Evolutionary conservation across 352 stramenopile species (phyloP).

Genomic region (Pythium rhizo-oryzae): DNA sequence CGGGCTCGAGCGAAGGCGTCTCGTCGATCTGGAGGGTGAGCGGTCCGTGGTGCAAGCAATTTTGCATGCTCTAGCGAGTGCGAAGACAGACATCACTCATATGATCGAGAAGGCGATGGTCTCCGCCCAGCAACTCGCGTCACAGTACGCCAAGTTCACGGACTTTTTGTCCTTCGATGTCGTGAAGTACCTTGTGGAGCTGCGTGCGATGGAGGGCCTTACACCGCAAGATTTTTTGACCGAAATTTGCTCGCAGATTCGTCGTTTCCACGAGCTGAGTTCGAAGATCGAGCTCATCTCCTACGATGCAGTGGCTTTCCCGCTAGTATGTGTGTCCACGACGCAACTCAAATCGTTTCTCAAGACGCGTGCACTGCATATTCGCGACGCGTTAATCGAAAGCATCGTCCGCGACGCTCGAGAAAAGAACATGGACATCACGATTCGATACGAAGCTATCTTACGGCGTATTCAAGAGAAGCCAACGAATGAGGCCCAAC

Average conservation of each 20-base stretch:
- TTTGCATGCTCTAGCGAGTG: conserved; percentile 42
- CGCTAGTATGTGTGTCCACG: conserved; percentile 80
- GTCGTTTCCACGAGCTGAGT: conserved; percentile 73
- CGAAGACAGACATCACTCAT: conserved; percentile 57
- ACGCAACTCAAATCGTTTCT: conserved; percentile 71
- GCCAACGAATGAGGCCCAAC: conserved; percentile 90
- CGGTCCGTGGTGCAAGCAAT: conserved; percentile 50
- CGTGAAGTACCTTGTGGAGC: conserved; percentile 65
- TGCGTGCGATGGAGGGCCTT: conserved; percentile 40
- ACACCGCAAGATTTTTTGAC: conserved; percentile 37
- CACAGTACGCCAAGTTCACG: conserved; percentile 78
- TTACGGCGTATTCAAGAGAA: conserved; percentile 91
- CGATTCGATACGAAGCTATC: conserved; percentile 88
- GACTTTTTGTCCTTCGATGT: conserved; percentile 86
- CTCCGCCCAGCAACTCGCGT: conserved; percentile 61
- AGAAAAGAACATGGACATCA: conserved; percentile 89
- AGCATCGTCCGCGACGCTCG: conserved; percentile 77
- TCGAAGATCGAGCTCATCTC: conserved; percentile 62
- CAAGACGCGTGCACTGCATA: conserved; percentile 61
- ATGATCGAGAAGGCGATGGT: conserved; percentile 70
- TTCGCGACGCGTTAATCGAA: conserved; percentile 81
- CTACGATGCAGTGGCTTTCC: conserved; percentile 77
- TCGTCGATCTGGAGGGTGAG: conserved; percentile 61
- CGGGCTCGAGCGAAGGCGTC: conserved; percentile 54
- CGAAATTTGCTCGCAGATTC: conserved; percentile 68